Conservation (phyloP, 2,329 filamentous ascomycete genomes). For the Neobulgaria alba region DNA sequence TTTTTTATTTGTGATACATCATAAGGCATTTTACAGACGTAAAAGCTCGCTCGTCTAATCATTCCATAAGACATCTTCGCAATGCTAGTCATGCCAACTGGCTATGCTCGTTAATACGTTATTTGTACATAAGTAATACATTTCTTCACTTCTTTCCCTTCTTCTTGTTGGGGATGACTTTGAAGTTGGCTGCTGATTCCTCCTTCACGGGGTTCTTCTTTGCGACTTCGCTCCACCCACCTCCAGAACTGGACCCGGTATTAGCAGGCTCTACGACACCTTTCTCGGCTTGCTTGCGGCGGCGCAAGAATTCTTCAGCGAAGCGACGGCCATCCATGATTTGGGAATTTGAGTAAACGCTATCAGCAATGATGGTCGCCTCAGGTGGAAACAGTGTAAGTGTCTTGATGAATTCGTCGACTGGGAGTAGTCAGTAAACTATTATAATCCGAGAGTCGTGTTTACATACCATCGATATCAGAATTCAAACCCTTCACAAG, state of each 20-base stretch:
- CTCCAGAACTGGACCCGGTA: conserved; percentile 43
- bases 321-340: conserved; percentile 92
- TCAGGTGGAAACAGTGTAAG: conserved; percentile 71
- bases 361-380: conserved; percentile 75
- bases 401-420: conserved; percentile 67
- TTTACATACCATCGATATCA: conserved; percentile 53
- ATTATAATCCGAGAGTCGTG: background rate
- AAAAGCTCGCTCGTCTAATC: background rate
- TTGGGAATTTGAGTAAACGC: conserved; percentile 76
- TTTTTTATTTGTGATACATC: background rate
- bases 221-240: conserved; percentile 93
- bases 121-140: background rate
- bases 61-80: background rate
- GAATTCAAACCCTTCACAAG: conserved; percentile 65
- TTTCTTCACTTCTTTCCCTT: conserved; percentile 64
- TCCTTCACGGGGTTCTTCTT: conserved; percentile 65
- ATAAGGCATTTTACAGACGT: background rate
- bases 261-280: conserved; percentile 66
- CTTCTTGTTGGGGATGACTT: conserved; percentile 87
- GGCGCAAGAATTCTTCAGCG: conserved; percentile 86
- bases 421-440: conserved; percentile 29
- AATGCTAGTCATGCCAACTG: background rate
- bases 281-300: conserved; percentile 87
- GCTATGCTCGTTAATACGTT: background rate
- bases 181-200: conserved; percentile 51